Base-by-base conservation (phyloP, 1,284 basidiomycete genomes). In the Ustilago trichophora region DNA sequence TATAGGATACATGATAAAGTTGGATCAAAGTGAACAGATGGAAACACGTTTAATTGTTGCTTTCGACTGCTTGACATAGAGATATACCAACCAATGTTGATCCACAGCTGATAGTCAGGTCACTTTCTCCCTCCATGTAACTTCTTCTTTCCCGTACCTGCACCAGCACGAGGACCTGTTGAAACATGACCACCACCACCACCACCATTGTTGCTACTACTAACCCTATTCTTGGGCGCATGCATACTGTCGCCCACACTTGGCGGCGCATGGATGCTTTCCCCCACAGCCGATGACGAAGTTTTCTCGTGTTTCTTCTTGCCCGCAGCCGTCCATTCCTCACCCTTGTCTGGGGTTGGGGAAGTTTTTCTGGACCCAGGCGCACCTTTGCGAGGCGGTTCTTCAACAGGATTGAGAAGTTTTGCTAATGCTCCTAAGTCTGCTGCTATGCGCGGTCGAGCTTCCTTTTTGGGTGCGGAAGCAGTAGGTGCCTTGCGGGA, bases 211-310 rank as follows among this genome's bases (percentile, higher is more conserved):
- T 24, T 16, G n/a, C 26, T 11, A 11, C 32, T 27, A 24, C 21
- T 37, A 10, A n/a, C 12, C 4, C 29, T 16, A 32, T 21, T 31
- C 18, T 52, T 53, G 21, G 52, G 52, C 27, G 52, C 52, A 36
- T 54, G 52, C 36, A 54, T 41, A 13, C 43, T 46, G 18, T 46
- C 52, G 3, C 21, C 44, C 4, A 32, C 27, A 37, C 41, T 31
- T 2, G 47, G 21, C 9, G 62, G 43, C 5, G 56, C 56, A 43
- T 59, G 56, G 34, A 55, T 49, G n/a, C 48, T 48, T 9, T 64
- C 54, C 15, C 18, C 40, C 4, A 33, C 44, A 29, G 24, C 34
- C 8, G 35, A n/a, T n/a, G n/a, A n/a, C n/a, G n/a, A n/a, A n/a
- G n/a, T n/a, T n/a, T n/a, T n/a, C n/a, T n/a, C n/a, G n/a, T n/a